phyloP scores from a whole-genome alignment of 257 asterid genomes.

The Buddleja alternifolia region DNA sequence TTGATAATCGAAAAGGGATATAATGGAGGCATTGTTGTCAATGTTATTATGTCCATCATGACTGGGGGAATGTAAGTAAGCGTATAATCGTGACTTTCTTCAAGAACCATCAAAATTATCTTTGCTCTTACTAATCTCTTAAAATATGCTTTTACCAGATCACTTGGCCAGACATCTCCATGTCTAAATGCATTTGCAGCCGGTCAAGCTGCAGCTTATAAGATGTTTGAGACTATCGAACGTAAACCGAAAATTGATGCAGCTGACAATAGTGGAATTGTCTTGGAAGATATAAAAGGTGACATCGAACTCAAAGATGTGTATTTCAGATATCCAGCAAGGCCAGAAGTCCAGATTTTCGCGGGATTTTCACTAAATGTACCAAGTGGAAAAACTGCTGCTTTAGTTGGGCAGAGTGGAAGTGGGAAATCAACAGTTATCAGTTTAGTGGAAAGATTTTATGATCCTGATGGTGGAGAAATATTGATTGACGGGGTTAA shows the following conservation, averaged over 20 bases:
- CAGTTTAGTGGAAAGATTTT: conserved; percentile 72
- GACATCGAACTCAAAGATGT: conserved; percentile 59
- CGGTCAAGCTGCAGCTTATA: conserved; percentile 73
- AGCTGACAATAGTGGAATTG: conserved; percentile 40
- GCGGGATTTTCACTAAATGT: conserved; percentile 52
- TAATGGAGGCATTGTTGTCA: conserved; percentile 61
- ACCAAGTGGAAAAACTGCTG: conserved; percentile 61
- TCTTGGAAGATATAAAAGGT: conserved; percentile 51
- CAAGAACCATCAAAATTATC: not conserved
- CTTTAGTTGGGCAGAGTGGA: conserved; percentile 82
- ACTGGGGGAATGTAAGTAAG: conserved; percentile 75
- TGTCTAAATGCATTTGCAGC: conserved; percentile 64
- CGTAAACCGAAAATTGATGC: conserved; percentile 61
- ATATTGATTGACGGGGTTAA: conserved; percentile 62
- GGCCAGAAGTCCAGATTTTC: conserved; percentile 67
- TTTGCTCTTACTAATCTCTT: not conserved
- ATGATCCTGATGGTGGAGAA: conserved; percentile 73
- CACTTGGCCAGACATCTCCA: conserved; percentile 73
- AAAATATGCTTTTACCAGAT: conserved; percentile 37
- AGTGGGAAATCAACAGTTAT: conserved; percentile 78
- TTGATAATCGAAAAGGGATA: conserved; percentile 49
- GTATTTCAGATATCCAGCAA: conserved; percentile 66
- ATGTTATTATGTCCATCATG: conserved; percentile 62
- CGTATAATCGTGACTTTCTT: not conserved
- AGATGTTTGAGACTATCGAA: conserved; percentile 70